A percentile compares a stretch with the other conserved stretches of the same genome.
Conservation (phyloP, 225 moss, liverwort and hornwort genomes). For the Pseudisothecium myosuroides region DNA sequence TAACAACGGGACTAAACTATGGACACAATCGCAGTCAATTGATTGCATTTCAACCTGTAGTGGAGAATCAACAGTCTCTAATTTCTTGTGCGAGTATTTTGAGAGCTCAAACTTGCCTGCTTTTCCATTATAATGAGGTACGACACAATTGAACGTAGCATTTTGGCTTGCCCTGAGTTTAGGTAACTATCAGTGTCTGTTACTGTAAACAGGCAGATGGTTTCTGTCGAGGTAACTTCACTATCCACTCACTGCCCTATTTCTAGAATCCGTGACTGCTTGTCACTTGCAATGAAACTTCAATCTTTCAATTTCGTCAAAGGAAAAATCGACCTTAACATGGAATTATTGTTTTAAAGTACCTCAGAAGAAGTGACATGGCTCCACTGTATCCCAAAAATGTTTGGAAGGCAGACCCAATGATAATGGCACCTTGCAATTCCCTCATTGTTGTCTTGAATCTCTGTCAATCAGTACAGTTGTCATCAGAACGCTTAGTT, state of each 20-base stretch:
- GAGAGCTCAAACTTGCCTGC: not conserved
- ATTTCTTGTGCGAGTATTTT: not conserved
- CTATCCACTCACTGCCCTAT: not conserved
- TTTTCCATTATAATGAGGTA: not conserved
- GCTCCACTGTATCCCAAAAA: slow-evolving; percentile 78
- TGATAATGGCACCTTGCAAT: slow-evolving; percentile 79
- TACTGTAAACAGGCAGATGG: not conserved
- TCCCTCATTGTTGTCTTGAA: slow-evolving; percentile 85
- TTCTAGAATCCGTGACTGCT: not conserved
- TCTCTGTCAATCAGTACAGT: slow-evolving; percentile 39
- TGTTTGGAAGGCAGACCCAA: slow-evolving; percentile 60
- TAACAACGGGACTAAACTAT: not conserved
- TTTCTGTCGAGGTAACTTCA: not conserved
- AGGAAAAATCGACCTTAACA: not conserved
- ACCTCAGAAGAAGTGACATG: slow-evolving; percentile 75
- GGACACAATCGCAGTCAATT: not conserved
- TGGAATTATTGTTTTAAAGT: not conserved
- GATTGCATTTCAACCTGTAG: not conserved
- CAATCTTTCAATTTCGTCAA: not conserved
- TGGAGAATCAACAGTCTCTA: not conserved
- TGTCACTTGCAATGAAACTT: not conserved
- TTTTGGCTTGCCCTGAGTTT: not conserved
- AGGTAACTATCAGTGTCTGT: not conserved
- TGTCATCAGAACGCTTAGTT: not conserved
- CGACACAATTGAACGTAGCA: not conserved